Percentiles rank a stretch among this genome's conserved stretches.
phyloP scores from a whole-genome alignment of 1,284 basidiomycete species.

The Schizophyllum commune region DNA sequence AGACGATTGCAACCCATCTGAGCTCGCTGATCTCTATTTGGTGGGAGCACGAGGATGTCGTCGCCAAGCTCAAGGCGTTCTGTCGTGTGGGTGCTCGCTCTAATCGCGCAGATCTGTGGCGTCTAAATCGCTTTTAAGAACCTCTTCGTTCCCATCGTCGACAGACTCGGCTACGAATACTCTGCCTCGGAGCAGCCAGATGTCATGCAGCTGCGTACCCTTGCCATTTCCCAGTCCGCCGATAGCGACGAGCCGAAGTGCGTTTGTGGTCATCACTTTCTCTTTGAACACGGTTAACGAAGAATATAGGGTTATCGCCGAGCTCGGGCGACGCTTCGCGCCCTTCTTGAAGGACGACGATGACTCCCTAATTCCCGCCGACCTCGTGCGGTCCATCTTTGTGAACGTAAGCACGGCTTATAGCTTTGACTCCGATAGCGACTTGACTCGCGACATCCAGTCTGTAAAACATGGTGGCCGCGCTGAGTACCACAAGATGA shows the following conservation, averaged over 20 bases:
- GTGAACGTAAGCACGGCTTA: slow-evolving; percentile 31
- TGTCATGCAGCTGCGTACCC: slow-evolving; percentile 68
- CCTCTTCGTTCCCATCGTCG: slow-evolving; percentile 75
- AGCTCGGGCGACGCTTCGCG: slow-evolving; percentile 71
- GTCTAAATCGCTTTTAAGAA: slow-evolving; percentile 2
- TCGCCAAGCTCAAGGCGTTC: slow-evolving; percentile 57
- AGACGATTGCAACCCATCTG: slow-evolving; percentile 53
- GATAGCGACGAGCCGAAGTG: slow-evolving; percentile 54
- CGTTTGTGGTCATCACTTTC: no score
- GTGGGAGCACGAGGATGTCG: slow-evolving; percentile 75
- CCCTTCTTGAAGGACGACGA: slow-evolving; percentile 69
- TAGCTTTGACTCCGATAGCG: not conserved
- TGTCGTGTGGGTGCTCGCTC: slow-evolving; percentile 35
- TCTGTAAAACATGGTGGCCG: slow-evolving; percentile 70
- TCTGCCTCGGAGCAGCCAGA: slow-evolving; percentile 64
- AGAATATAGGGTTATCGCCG: slow-evolving; percentile 55
- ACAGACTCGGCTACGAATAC: slow-evolving; percentile 78
- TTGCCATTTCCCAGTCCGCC: slow-evolving; percentile 67
- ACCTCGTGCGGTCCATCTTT: slow-evolving; percentile 56
- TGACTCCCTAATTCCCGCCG: slow-evolving; percentile 73
- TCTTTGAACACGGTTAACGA: no score
- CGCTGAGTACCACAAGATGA: slow-evolving; percentile 71
- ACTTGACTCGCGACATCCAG: slow-evolving; percentile 18
- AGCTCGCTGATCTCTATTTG: slow-evolving; percentile 59
- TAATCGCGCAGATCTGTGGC: no score